Percentiles rank a stretch among this genome's conserved stretches.
Conservation (phyloP, 2,329 filamentous ascomycete species). For the Neonectria hederae region DNA sequence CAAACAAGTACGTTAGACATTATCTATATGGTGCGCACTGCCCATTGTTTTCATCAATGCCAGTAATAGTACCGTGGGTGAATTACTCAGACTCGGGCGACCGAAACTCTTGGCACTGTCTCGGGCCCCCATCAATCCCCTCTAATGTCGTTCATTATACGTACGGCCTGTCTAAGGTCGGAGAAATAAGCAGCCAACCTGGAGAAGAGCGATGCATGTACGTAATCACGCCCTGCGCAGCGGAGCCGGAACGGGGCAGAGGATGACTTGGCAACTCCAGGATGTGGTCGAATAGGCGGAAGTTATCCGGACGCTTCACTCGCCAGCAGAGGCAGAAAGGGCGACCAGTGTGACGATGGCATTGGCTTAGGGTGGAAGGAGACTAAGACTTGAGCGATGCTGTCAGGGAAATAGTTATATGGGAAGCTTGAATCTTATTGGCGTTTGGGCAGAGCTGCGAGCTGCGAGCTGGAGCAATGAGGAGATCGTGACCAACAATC, state of each 20-base stretch:
- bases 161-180: background rate
- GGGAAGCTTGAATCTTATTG: slow-evolving; percentile 28
- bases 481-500: slow-evolving; percentile 35
- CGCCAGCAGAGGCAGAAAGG: slow-evolving; percentile 1
- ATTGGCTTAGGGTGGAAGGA: background rate
- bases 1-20: slow-evolving; percentile 11
- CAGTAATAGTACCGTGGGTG: slow-evolving; percentile 9
- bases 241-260: slow-evolving; percentile 22
- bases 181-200: slow-evolving; percentile 11
- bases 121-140: background rate
- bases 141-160: background rate
- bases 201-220: slow-evolving; percentile 19
- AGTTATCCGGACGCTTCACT: slow-evolving; percentile 22
- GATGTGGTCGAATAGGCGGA: slow-evolving; percentile 16
- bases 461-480: slow-evolving; percentile 14
- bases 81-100: slow-evolving; percentile 12
- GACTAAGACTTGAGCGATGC: slow-evolving; percentile 1
- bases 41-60: slow-evolving; percentile 2
- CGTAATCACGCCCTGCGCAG: slow-evolving; percentile 22
- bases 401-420: slow-evolving; percentile 4
- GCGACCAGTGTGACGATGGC: slow-evolving; percentile 8
- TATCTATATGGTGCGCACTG: slow-evolving; percentile 9
- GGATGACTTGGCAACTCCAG: slow-evolving; percentile 14
- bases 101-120: slow-evolving; percentile 15
- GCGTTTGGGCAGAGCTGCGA: slow-evolving; percentile 6